These are phyloP conservation scores for Oryza brachyantha DNA, from an alignment of 176 grass and related monocot species.

Conservation along the genomic window DNA sequence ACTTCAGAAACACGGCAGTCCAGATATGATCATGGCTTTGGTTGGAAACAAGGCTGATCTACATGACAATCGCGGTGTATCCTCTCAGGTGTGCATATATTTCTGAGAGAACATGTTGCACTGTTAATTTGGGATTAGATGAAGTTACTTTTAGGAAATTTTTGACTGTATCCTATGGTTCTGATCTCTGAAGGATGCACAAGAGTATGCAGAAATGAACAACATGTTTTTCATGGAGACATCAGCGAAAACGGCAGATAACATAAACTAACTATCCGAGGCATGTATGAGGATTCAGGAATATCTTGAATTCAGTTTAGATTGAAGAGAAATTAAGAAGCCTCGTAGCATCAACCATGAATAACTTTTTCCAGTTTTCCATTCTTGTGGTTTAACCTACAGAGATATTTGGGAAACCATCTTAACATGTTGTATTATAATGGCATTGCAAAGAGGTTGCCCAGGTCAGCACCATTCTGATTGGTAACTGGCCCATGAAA, in stretches of 20 bases:
- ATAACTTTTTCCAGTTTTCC: background rate
- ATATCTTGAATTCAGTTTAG: background rate
- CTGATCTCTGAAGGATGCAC: conserved; percentile 49
- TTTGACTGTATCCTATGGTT: conserved; percentile 29
- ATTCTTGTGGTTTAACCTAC: background rate
- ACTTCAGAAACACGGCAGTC: conserved; percentile 84
- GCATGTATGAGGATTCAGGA: conserved; percentile 28
- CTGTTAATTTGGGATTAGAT: conserved; percentile 20
- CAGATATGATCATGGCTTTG: conserved; percentile 80
- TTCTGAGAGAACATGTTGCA: conserved; percentile 12
- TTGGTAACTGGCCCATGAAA: background rate
- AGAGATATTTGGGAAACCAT: background rate
- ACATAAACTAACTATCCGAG: conserved; percentile 88
- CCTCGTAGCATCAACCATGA: background rate
- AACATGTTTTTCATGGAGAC: conserved; percentile 88
- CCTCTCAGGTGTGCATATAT: conserved; percentile 49
- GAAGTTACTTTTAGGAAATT: background rate
- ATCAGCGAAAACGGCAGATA: conserved; percentile 80
- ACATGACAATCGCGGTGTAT: conserved; percentile 60
- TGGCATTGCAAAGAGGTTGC: conserved; percentile 34
- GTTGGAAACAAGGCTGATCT: conserved; percentile 89
- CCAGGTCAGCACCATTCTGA: conserved; percentile 31
- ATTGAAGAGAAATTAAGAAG: background rate
- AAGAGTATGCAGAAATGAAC: conserved; percentile 62
- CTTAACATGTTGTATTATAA: background rate